Base-by-base conservation (phyloP, 805 yeast genomes). In the Candida yuanshanica region DNA sequence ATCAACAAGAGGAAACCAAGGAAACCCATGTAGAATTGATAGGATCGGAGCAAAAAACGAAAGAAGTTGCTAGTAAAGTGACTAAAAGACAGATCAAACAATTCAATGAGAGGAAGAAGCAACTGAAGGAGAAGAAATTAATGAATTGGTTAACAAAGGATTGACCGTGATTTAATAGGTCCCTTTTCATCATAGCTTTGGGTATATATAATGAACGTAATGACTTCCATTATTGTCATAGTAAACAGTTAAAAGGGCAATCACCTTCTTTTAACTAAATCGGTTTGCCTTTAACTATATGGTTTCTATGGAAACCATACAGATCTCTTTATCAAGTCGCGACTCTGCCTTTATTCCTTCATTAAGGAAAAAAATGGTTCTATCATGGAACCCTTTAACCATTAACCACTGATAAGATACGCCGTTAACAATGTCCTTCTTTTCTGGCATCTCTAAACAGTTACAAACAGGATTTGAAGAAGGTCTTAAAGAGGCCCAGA, bases 401-500 rank as follows among this genome's bases (percentile, higher is more conserved):
- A n/a, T n/a, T n/a, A n/a, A n/a, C 5, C 31, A 27, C 24, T 7
- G 9, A 22, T 7, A 11, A 31, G 17, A 17, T 17, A 4, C 22
- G n/a, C n/a, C n/a, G n/a, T n/a, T n/a, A n/a, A 37, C 36, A 38
- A 54, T 55, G 59, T 56, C 61, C 12, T 56, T 56, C 41, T 48
- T 58, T 51, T 49, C 59, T 49, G 49, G 60, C 45, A 49, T 65
- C 56, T 49, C 59, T 13, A 53, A 56, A 41, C 47, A 50, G 41
- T 33, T 57, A 18, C 59, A 57, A 38, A 42, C 56, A 6, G 54
- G 59, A 27, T 36, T 57, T 13, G 48, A 48, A 26, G 56, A 49
- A 38, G 56, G 55, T 17, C 63, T 41, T 10, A 70, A 70, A 48
- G 66, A 72, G 20, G 73, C 70, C 9, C 68, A 64, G 48, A 69